Conservation (phyloP, 768 basidiomycete species). For the Tylopilus rubrobrunneus region DNA sequence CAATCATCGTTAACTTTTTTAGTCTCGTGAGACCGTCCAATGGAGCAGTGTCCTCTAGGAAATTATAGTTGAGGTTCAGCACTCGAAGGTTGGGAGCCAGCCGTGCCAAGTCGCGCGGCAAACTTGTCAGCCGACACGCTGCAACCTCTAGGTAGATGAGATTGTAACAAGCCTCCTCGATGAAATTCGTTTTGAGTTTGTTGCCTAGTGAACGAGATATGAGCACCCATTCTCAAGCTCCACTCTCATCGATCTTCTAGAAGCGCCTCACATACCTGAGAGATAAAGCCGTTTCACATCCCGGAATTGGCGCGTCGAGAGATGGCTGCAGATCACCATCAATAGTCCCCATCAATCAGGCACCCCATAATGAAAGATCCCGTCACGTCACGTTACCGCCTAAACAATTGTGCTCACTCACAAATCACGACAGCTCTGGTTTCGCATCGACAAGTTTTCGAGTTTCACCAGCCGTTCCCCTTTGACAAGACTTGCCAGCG, state of each 20-base stretch:
- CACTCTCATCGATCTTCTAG: constrained; percentile 12
- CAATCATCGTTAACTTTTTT: constrained; percentile 83
- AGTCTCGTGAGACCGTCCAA: constrained; percentile 73
- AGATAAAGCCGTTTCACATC: constrained; percentile 94
- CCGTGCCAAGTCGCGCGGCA: constrained; percentile 64
- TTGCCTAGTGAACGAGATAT: constrained; percentile 54
- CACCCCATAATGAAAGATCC: constrained; percentile 35
- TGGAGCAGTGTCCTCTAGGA: constrained; percentile 67
- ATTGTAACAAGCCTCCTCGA: constrained; percentile 79
- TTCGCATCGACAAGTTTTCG: constrained; percentile 89
- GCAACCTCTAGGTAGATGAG: constrained; percentile 91
- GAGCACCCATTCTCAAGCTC: constrained; percentile 17
- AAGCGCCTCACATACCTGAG: constrained; percentile 60
- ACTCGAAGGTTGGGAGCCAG: constrained; percentile 83
- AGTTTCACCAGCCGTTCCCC: constrained; percentile 62
- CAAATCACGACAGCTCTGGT: constrained; percentile 76
- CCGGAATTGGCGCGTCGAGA: constrained; percentile 65
- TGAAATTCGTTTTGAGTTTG: constrained; percentile 55
- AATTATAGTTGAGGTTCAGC: constrained; percentile 97
- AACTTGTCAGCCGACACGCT: constrained; percentile 70
- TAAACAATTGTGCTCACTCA: constrained; percentile 42
- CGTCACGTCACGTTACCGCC: constrained; percentile 30
- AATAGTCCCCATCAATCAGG: constrained; percentile 34
- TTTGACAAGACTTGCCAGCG: constrained; percentile 47
- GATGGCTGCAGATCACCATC: constrained; percentile 36